Conservation (phyloP, 2,329 filamentous ascomycete genomes). For the Clathrospora elynae region DNA sequence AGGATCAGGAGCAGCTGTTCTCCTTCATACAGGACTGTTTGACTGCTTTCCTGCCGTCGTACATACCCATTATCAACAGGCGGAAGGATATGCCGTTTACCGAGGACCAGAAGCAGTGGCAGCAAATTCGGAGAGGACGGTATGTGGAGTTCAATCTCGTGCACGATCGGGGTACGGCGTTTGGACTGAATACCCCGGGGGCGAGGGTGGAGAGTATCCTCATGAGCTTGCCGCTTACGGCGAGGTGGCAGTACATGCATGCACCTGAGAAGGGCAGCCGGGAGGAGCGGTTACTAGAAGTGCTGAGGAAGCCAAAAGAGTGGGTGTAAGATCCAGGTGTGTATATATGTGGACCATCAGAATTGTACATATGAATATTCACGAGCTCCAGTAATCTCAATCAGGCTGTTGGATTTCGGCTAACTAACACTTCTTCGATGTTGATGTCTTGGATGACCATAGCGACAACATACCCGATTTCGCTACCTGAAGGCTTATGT, state of each 20-base stretch:
- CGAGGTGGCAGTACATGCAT: conserved; percentile 96
- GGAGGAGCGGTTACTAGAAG: conserved; percentile 81
- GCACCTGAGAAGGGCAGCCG: conserved; percentile 73
- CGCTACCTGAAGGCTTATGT: too few relatives aligned
- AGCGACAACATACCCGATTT: too few relatives aligned
- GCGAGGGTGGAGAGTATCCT: conserved; percentile 94
- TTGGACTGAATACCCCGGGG: conserved; percentile 90
- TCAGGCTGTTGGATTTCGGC: too few relatives aligned
- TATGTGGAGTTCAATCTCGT: conserved; percentile 99
- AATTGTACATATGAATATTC: conserved; percentile 7
- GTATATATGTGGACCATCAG: conserved; percentile 1
- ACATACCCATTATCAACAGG: conserved; percentile 84
- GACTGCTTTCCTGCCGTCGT: conserved; percentile 85
- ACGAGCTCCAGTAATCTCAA: too few relatives aligned
- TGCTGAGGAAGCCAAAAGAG: conserved; percentile 65
- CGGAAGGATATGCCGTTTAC: conserved; percentile 92
- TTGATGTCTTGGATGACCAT: too few relatives aligned
- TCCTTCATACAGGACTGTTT: conserved; percentile 86
- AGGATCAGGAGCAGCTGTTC: conserved; percentile 87
- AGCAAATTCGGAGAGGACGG: conserved; percentile 89
- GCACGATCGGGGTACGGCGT: conserved; percentile 92
- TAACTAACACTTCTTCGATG: too few relatives aligned
- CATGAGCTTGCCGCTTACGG: conserved; percentile 94
- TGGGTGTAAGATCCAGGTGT: conserved; percentile 53
- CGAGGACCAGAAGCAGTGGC: conserved; percentile 89